Percentiles rank a stretch among this genome's conserved stretches.
Conservation (phyloP, 2,329 filamentous ascomycete species). For the Coniochaeta sp. region DNA sequence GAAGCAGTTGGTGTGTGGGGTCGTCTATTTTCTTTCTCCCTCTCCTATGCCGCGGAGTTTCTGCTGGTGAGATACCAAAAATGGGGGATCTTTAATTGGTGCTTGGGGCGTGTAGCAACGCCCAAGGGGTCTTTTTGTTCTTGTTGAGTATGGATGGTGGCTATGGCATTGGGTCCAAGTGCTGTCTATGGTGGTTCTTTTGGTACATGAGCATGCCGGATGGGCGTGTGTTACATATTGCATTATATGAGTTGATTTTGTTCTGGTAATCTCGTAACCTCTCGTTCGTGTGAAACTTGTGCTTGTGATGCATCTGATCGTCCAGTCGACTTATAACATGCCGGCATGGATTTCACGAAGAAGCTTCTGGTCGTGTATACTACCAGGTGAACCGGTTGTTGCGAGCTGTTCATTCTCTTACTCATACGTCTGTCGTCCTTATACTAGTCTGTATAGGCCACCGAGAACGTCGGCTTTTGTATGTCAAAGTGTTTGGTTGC, state of each 20-base stretch:
- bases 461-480: too few relatives aligned
- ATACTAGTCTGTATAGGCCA: too few relatives aligned
- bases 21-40: background rate
- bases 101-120: background rate
- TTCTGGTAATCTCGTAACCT: background rate
- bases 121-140: background rate
- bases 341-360: too few relatives aligned
- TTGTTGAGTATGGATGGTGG: background rate
- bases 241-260: background rate
- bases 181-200: background rate
- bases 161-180: background rate
- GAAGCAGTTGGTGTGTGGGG: background rate
- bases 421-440: too few relatives aligned
- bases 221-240: conserved; percentile 3
- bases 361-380: too few relatives aligned
- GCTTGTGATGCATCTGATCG: too few relatives aligned
- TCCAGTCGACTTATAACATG: too few relatives aligned
- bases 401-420: too few relatives aligned
- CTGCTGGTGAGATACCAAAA: background rate
- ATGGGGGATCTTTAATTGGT: background rate
- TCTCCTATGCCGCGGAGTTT: background rate
- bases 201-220: background rate
- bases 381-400: too few relatives aligned
- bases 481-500: too few relatives aligned
- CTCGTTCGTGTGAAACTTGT: too few relatives aligned